Base-by-base conservation (phyloP, 371 early-diverging fungal genomes). In the Saksenaea vasiformis region DNA sequence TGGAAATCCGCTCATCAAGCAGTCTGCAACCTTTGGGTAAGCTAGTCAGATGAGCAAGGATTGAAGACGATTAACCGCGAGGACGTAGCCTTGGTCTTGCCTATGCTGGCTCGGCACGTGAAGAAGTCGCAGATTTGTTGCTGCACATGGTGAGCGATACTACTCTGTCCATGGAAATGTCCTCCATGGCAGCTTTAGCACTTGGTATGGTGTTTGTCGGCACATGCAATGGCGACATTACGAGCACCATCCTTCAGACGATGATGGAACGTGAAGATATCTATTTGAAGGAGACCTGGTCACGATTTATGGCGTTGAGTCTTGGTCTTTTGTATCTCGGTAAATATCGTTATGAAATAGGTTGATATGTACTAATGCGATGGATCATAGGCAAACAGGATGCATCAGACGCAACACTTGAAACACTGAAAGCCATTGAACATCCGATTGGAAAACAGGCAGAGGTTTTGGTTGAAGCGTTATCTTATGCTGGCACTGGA, bases 181-280 rank as follows among this genome's bases (percentile, higher is more conserved):
- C 96, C 3, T 89, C 93, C 17, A 77, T 95, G 47, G 98, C 99
- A 10, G 93, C 95, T 27, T 78, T 98, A 43, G 85, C 98, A 10
- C 84, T 97, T 10, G 98, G 98, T 55, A 76, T 95, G 72, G 88
- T 96, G 41, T 94, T 90, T 82, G 94, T 95, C 24, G 98, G 98
- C 4, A 85, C 91, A 26, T 92, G 95, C 71, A 84, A 98, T 72
- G 94, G 94, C 58, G 99, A 98, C 36, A 88, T 98, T 60, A 88
- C 95, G 4, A 90, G 91, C 54, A 88, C 93, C 14, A 96, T 98
- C 62, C 76, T 98, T 56, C 94, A 96, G 76, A 92, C 95, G 3
- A 88, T 98, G 89, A 96, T 96, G 91, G 97, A 96, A 71, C 89
- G 95, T 14, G 88, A 90, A n/a, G 95, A 93, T 19, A 65, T 79